These are phyloP conservation scores for Ochetophila trinervis DNA, from an alignment of 306 rosid genomes.

Conservation along the genomic window DNA sequence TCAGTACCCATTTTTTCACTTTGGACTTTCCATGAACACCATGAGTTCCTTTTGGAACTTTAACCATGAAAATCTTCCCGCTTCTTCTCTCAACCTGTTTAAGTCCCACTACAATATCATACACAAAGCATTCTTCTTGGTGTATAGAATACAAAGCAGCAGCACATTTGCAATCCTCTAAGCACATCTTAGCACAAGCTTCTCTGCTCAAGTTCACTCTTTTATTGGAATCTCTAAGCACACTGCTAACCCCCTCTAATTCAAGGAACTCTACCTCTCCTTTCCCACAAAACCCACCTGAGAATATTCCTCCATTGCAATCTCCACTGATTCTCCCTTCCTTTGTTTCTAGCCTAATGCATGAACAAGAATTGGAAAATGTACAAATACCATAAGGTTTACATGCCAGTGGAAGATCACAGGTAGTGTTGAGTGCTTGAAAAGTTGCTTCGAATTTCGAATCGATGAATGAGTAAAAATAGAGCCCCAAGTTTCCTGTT, in stretches of 20 bases:
- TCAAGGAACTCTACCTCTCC: constrained; percentile 54
- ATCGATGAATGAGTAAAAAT: constrained; percentile 51
- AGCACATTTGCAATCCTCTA: constrained; percentile 68
- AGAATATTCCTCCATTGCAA: constrained; percentile 38
- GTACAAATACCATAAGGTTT: constrained; percentile 78
- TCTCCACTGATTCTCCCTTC: constrained; percentile 20
- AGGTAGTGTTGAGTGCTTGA: constrained; percentile 72
- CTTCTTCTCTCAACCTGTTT: constrained; percentile 50
- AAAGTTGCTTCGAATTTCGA: constrained; percentile 63
- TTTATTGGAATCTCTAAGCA: constrained; percentile 37
- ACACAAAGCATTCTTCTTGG: constrained; percentile 45
- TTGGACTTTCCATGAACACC: constrained; percentile 34
- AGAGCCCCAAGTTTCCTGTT: constrained; percentile 81
- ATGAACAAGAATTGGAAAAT: constrained; percentile 64
- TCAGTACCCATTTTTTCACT: constrained; percentile 70
- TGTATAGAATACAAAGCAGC: constrained; percentile 41
- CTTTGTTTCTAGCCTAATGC: constrained; percentile 40
- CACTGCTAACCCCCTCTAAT: constrained; percentile 54
- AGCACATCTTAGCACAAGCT: constrained; percentile 55
- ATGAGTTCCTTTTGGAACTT: constrained; percentile 58
- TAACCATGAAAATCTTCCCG: constrained; percentile 62
- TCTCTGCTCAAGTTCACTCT: constrained; percentile 49
- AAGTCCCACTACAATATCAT: constrained; percentile 59
- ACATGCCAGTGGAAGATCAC: constrained; percentile 89
- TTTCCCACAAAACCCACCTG: constrained; percentile 38